Percentiles rank a stretch among this genome's conserved stretches.
phyloP scores from a whole-genome alignment of 768 basidiomycete genomes.

The Tephrocybe sp. region DNA sequence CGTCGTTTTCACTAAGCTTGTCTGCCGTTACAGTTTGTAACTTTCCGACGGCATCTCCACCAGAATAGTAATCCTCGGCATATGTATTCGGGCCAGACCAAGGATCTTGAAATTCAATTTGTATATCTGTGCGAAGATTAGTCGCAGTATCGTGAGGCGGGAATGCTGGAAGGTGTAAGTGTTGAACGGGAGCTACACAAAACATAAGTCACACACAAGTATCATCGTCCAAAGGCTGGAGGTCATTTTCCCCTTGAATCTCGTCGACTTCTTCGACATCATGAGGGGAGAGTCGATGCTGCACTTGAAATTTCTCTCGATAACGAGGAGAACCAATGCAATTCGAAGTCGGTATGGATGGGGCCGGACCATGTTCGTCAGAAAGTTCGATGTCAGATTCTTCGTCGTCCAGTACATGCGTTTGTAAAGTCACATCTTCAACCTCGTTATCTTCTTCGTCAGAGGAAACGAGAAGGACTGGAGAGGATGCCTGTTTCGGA shows the following conservation, averaged over 20 bases:
- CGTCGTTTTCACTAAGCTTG: neutral
- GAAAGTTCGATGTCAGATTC: constrained; percentile 11
- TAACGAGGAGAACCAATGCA: constrained; percentile 7
- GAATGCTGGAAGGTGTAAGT: neutral
- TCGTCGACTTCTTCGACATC: constrained; percentile 10
- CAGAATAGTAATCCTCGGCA: neutral
- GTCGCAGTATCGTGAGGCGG: neutral
- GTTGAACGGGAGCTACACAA: no score
- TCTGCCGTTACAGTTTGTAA: neutral
- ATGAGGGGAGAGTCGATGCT: neutral
- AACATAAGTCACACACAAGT: neutral
- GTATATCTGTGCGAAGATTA: neutral
- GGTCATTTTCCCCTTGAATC: constrained; percentile 13
- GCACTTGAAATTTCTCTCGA: constrained; percentile 1
- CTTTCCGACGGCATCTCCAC: neutral
- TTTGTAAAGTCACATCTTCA: neutral
- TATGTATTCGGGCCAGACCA: neutral
- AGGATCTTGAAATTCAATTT: neutral
- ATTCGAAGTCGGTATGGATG: neutral
- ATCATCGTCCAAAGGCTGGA: neutral
- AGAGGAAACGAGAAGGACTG: constrained; percentile 23
- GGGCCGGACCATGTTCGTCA: constrained; percentile 11
- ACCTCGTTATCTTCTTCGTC: constrained; percentile 24
- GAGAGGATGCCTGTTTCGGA: constrained; percentile 12
- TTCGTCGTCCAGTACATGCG: constrained; percentile 12